Evolutionary conservation across 208 protist genomes (phyloP), one percentile per base, ranked within the genome.

Genomic region (Leishmania gerbilli): DNA sequence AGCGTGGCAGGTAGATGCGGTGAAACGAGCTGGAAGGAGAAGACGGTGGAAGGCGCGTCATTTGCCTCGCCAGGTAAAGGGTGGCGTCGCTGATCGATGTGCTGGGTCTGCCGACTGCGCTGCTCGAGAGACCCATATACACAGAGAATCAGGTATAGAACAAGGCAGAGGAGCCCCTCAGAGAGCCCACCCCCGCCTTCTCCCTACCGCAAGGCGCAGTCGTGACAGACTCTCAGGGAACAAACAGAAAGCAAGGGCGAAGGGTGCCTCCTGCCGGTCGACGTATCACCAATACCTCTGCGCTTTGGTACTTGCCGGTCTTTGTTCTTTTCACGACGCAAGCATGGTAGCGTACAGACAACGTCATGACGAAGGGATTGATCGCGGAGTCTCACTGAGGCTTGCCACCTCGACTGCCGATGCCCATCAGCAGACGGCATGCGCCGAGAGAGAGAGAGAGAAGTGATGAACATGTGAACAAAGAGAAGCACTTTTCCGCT

Each of bases 1-100:
- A 93, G n/a, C n/a, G 88, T 68, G 9, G 76, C 71, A 1, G 81
- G 15, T 21, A 13, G 15, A 55, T 55, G 51, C 17, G 49, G 27
- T 2, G 53, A 56, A 65, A 47, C 24, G 2, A 62, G 47, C 64
- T 34, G 49, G 80, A 74, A 11, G 34, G 11, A 37, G 31, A 15
- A 40, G 62, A 40, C 11, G 31, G 62, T 40, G 4, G 3, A 68
- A 6, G 15, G 17, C 15, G 15, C 13, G 62, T 40, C 62, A 2
- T 68, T 68, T 13, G 5, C 62, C 31, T 68, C 13, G 7, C 31
- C 15, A 40, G 13, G 31, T 21, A 11, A 21, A 31, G 31, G 62
- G 62, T 31, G 56, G 0, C 62, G 31, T 24, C 58, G 62, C 31
- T 19, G 31, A 68, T 40, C 1, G 31, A 34, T 24, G 4, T 17